These are phyloP conservation scores for Lasiosphaeris hirsuta DNA, from an alignment of 495 filamentous ascomycete genomes.

Conservation along the genomic window DNA sequence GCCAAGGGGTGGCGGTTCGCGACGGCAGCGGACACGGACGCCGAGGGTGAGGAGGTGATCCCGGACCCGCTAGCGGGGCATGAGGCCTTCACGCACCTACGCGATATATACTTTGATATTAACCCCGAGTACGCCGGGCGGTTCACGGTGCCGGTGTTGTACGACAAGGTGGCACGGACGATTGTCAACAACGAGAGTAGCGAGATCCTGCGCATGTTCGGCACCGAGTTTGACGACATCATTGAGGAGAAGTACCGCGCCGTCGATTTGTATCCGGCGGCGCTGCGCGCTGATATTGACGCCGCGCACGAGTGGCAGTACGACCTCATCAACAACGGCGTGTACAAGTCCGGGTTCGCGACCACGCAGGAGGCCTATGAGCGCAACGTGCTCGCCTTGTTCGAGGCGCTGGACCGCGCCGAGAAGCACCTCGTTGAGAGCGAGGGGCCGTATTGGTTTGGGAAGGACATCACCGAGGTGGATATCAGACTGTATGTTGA, in stretches of 20 bases:
- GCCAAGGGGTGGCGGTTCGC: constrained; percentile 75
- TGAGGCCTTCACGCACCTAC: constrained; percentile 55
- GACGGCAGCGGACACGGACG: constrained; percentile 56
- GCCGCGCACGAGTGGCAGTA: constrained; percentile 64
- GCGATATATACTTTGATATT: constrained; percentile 69
- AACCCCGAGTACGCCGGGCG: constrained; percentile 67
- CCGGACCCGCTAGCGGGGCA: constrained; percentile 63
- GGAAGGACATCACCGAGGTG: constrained; percentile 62
- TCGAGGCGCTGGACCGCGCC: constrained; percentile 59
- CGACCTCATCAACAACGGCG: constrained; percentile 63
- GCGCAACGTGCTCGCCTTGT: constrained; percentile 55
- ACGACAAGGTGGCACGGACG: constrained; percentile 66
- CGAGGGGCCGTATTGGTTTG: constrained; percentile 61
- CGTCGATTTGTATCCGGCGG: constrained; percentile 55
- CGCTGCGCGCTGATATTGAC: constrained; percentile 56
- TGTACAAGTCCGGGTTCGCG: constrained; percentile 70
- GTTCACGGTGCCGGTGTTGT: constrained; percentile 78
- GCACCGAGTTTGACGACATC: constrained; percentile 57
- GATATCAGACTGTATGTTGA: constrained; percentile 55
- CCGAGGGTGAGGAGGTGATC: constrained; percentile 45
- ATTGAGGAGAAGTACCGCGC: constrained; percentile 46
- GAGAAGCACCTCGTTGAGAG: constrained; percentile 53
- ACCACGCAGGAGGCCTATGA: constrained; percentile 63
- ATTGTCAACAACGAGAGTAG: constrained; percentile 85
- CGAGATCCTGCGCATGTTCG: constrained; percentile 76